Conservation (phyloP, 2,329 filamentous ascomycete species). For the Aspergillus fijiensis region DNA sequence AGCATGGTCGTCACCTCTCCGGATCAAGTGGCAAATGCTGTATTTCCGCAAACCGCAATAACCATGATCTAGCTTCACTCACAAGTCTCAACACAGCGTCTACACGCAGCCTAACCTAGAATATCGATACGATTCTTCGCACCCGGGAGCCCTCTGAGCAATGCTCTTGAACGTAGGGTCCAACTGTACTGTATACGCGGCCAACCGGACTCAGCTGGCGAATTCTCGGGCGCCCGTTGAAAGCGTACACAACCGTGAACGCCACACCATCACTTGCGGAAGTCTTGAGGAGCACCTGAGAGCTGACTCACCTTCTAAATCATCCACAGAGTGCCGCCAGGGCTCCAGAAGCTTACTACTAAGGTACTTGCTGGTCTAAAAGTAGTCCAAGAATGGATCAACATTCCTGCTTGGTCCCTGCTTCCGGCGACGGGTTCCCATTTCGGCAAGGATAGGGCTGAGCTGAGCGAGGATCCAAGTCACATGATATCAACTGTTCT, state of each 20-base stretch:
- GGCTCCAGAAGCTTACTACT: no score
- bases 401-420: slow-evolving; percentile 3
- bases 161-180: background rate
- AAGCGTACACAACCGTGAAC: background rate
- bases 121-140: background rate
- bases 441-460: background rate
- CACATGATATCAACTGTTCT: slow-evolving; percentile 1
- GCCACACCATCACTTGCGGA: background rate
- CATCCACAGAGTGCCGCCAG: no score
- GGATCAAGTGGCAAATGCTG: no score
- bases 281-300: background rate
- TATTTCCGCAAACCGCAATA: no score
- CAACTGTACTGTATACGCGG: background rate
- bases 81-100: no score
- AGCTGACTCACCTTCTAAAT: background rate
- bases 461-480: background rate
- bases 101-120: no score
- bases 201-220: background rate
- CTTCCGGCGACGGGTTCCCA: slow-evolving; percentile 1
- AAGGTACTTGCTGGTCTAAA: background rate
- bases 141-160: background rate
- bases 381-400: slow-evolving; percentile 8
- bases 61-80: no score
- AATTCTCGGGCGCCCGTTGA: background rate
- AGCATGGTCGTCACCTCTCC: no score